phyloP scores from a whole-genome alignment of 2,329 filamentous ascomycete species.

The Fusarium nelsonii region DNA sequence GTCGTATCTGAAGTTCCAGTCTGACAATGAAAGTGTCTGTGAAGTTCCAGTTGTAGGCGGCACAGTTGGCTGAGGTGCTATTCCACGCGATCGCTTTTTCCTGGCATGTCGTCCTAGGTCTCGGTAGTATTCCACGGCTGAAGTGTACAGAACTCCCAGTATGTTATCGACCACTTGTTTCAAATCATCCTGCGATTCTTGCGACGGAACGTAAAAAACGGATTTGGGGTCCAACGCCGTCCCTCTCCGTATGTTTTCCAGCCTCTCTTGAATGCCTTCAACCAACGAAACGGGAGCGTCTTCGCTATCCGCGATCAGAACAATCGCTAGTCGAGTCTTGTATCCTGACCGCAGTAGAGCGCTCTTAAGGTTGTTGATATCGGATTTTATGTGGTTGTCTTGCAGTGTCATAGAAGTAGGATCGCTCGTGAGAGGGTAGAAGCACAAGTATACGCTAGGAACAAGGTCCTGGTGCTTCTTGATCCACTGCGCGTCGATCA shows the following conservation, averaged over 20 bases:
- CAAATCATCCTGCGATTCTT: conserved; percentile 77
- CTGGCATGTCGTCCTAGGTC: conserved; percentile 93
- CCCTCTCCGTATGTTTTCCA: conserved; percentile 82
- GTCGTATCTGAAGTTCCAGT: conserved; percentile 95
- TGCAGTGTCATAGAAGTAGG: conserved; percentile 79
- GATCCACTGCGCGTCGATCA: conserved; percentile 85
- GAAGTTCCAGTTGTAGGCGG: conserved; percentile 87
- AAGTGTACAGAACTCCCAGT: conserved; percentile 77
- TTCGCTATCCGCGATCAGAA: conserved; percentile 57
- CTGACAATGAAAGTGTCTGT: conserved; percentile 83
- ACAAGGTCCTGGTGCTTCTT: conserved; percentile 88
- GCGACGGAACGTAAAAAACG: conserved; percentile 85
- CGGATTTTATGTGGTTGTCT: conserved; percentile 88
- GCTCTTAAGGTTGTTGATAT: conserved; percentile 82
- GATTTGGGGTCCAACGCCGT: conserved; percentile 86
- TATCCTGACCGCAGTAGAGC: conserved; percentile 77
- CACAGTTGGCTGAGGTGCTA: conserved; percentile 82
- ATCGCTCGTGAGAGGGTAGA: conserved; percentile 82
- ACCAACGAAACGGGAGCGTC: conserved; percentile 61
- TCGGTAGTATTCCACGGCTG: conserved; percentile 89
- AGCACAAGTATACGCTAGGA: conserved; percentile 83
- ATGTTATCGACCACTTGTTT: conserved; percentile 80
- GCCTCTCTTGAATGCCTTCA: conserved; percentile 75
- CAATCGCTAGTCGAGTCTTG: conserved; percentile 81
- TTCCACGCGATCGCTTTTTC: conserved; percentile 85